These are phyloP conservation scores for Lactarius sp. DNA, from an alignment of 768 basidiomycete genomes.

Conservation along the genomic window DNA sequence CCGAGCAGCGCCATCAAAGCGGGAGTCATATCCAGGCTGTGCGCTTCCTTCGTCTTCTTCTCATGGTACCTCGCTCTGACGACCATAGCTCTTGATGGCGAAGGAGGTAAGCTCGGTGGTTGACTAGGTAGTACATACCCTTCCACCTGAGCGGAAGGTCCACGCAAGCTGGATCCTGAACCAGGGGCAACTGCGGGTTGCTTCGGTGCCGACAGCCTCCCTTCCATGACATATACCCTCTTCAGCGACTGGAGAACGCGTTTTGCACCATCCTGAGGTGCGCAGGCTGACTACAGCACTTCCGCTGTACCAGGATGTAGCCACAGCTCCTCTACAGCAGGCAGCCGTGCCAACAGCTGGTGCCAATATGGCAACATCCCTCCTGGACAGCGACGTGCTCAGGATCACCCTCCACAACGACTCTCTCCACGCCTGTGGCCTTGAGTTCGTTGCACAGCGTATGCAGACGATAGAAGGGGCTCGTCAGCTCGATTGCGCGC, in stretches of 20 bases:
- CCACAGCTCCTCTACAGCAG: constrained; percentile 7
- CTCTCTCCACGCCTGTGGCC: background rate
- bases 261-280: background rate
- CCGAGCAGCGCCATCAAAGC: constrained; percentile 9
- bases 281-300: constrained; percentile 2
- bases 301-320: constrained; percentile 8
- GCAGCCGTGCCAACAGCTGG: constrained; percentile 2
- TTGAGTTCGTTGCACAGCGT: constrained; percentile 10
- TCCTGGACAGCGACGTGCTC: background rate
- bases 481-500: constrained; percentile 5
- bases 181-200: background rate
- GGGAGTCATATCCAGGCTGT: constrained; percentile 2
- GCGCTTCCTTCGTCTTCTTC: background rate
- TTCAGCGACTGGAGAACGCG: background rate
- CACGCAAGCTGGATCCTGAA: background rate
- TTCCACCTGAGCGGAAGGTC: too few relatives aligned
- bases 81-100: background rate
- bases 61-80: background rate
- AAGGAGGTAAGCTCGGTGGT: background rate
- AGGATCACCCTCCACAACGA: constrained; percentile 2
- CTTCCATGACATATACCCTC: constrained; percentile 13
- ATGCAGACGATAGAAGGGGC: constrained; percentile 11
- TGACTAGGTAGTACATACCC: background rate
- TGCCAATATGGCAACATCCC: constrained; percentile 13
- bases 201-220: background rate